Percentiles rank a stretch among this genome's conserved stretches.
Evolutionary conservation across 1,139 yeast species (phyloP).

Genomic region (Kodamaea sp.): DNA sequence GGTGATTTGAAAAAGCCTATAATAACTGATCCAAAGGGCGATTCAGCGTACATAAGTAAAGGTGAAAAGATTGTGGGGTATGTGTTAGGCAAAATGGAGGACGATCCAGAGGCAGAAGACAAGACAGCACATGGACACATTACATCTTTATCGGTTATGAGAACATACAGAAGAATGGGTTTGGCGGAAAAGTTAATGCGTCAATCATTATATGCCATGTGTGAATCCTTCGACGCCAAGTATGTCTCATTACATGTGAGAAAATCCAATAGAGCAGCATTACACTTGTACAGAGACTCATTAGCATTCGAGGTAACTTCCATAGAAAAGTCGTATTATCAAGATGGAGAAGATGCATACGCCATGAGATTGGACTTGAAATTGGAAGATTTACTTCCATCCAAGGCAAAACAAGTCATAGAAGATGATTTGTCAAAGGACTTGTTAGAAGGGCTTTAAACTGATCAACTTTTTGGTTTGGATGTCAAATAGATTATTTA

Average conservation of each 20-base stretch:
- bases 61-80: constrained; percentile 91
- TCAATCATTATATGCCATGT: constrained; percentile 75
- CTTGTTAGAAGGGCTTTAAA: constrained; percentile 23
- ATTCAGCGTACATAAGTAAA: constrained; percentile 55
- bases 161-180: constrained; percentile 94
- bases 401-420: constrained; percentile 47
- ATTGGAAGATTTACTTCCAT: constrained; percentile 61
- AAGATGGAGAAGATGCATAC: constrained; percentile 98
- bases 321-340: constrained; percentile 85
- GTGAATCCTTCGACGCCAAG: constrained; percentile 80
- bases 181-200: constrained; percentile 92
- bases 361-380: constrained; percentile 77
- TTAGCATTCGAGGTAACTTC: constrained; percentile 77
- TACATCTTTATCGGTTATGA: constrained; percentile 91
- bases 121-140: constrained; percentile 89
- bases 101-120: constrained; percentile 76
- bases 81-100: constrained; percentile 95
- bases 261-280: constrained; percentile 90
- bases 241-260: constrained; percentile 93
- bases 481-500: no score
- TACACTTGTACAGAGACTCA: constrained; percentile 87
- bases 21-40: constrained; percentile 49
- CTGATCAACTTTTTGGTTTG: no score
- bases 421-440: constrained; percentile 54
- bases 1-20: constrained; percentile 25